Percentiles rank a stretch among this genome's conserved stretches.
Conservation (phyloP, 2,329 filamentous ascomycete species). For the Botrytis aclada region DNA sequence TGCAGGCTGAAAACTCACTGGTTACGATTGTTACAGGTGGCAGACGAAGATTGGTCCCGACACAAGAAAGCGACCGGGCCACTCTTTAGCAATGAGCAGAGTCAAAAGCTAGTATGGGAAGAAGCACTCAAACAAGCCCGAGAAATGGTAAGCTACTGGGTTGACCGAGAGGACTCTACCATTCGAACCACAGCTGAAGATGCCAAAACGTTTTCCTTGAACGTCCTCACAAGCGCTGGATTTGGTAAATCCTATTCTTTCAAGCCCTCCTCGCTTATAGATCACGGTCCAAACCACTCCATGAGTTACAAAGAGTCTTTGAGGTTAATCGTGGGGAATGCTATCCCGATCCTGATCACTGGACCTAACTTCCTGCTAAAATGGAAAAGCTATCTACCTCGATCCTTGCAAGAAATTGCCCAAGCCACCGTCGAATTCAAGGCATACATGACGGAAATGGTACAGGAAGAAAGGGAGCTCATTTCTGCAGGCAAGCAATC, state of each 20-base stretch:
- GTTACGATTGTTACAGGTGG: not conserved
- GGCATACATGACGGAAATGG: not conserved
- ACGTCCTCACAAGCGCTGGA: not conserved
- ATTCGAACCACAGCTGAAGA: not conserved
- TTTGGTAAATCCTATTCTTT: not conserved
- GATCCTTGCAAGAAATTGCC: not conserved
- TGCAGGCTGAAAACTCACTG: not conserved
- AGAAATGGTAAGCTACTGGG: not conserved
- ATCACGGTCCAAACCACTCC: not conserved
- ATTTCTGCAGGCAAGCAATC: not conserved
- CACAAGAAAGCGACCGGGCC: not conserved
- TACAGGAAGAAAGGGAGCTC: not conserved
- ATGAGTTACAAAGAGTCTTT: not conserved
- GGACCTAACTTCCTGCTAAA: not conserved
- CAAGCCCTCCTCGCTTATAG: rapidly evolving
- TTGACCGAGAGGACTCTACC: too few species aligned
- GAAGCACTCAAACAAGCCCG: not conserved
- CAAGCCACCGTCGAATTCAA: not conserved
- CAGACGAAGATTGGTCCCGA: not conserved
- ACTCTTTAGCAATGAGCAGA: not conserved
- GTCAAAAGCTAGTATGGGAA: not conserved
- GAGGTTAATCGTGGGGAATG: not conserved
- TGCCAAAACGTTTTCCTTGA: not conserved
- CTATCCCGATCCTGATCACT: not conserved
- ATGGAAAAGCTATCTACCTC: not conserved